Evolutionary conservation across 805 yeast species (phyloP), one percentile per base, ranked within the genome.

Genomic region (Candida piceae): DNA sequence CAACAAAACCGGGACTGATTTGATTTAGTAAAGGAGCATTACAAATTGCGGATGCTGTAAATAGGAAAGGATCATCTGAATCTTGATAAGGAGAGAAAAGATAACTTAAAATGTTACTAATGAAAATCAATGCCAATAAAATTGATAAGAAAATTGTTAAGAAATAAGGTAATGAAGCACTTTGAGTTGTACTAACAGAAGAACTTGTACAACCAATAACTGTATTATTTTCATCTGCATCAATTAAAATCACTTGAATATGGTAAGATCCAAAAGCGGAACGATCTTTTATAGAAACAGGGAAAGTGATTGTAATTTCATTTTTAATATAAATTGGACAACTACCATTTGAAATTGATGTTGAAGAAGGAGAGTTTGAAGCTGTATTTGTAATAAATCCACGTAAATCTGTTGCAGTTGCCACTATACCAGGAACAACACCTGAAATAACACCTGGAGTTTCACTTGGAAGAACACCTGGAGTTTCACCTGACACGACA

Each of bases 41-140:
- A 52, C 83, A 77, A 32, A 75, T 76, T 20, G 79, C 72, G 6
- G 83, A 67, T 18, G 80, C 80, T 39, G 63, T 49, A 49, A 66
- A 62, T 38, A 78, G 48, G 50, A 74, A 69, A 23, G 78, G 72
- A 44, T 74, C 65, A 31, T 70, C 52, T 21, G 84, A 59, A 58
- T 77, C 86, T 60, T 72, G 78, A 50, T 69, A 73, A 0, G 84
- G 79, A 26, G 83, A 71, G 34, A 69, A 58, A 7, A 67, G 60
- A 25, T 53, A 48, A 17, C 67, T 60, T 40, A 70, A 52, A 25
- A 62, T 42, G 38, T 62, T 60, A 15, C 62, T 49, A 2, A 58
- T 21, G 16, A 50, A 44, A 25, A 74, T 64, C 18, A 72, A 44
- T 3, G 61, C 39, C n/a, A 64, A 63, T 5, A 80, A 54, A 4